Evolutionary conservation across 1,284 basidiomycete species (phyloP), one percentile per base, ranked within the genome.

Genomic region (Ustilago trichophora): DNA sequence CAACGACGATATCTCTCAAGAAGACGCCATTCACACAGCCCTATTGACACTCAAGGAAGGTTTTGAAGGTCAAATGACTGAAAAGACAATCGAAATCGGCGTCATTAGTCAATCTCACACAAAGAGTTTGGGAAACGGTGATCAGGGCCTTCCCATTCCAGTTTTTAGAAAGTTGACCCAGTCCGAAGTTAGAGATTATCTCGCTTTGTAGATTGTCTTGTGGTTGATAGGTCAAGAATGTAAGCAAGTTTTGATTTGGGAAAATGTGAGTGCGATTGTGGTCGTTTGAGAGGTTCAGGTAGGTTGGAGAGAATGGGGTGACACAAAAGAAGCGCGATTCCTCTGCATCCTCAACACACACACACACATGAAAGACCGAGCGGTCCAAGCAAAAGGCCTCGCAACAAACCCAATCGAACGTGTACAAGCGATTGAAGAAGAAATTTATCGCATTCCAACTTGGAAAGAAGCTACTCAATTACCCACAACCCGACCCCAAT

Each of bases 1-100:
- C 85, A 97, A 97, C 84, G 95, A 98, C 84, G 96, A 98, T 78
- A 95, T 99, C 78, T 96, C 93, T 71, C 85, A 98, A 54, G 96
- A 98, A 83, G 96, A 99, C 82, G 96, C 96, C 19, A 98, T 98
- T 75, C 96, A 98, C 83, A 98, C 96, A 8, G 95, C 96, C n/a
- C 87, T 99, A 33, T 84, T 99, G 69, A 99, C 96, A 18, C 85
- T 98, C 68, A 98, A 99, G 84, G 96, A 98, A 84, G 95, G 95
- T 9, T 98, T 98, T 76, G 96, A 99, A 83, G 96, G 96, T 12
- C 91, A 98, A 82, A 98, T 99, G 94, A 98, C 95, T 18, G 95
- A 98, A 84, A 95, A 98, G 85, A 99, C 96, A 29, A 96, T 99
- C 78, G 96, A 99, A 84, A 94, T 99, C 58, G 96, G 96, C 40